Conservation (phyloP, 192 early-diverging fungal genomes). For the Rhizophagus clarus region DNA sequence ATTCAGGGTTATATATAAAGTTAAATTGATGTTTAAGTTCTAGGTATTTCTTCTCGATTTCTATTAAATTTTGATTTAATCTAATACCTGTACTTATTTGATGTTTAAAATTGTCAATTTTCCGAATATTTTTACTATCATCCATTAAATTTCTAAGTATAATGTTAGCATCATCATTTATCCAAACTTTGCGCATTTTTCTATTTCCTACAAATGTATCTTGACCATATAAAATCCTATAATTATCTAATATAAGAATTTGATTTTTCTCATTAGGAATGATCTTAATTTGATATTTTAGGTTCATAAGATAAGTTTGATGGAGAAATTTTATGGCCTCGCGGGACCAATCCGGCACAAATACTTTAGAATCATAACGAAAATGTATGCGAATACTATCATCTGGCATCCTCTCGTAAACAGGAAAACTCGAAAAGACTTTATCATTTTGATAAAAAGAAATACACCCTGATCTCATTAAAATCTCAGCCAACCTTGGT, state of each 20-base stretch:
- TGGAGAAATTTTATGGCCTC: background rate
- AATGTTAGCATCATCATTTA: background rate
- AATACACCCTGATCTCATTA: background rate
- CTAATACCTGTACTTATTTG: background rate
- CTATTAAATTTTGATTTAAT: background rate
- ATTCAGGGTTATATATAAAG: background rate
- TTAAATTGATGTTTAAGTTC: background rate
- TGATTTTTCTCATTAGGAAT: background rate
- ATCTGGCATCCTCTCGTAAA: background rate
- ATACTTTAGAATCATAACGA: slow-evolving; percentile 3
- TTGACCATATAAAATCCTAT: background rate
- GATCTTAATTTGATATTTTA: background rate
- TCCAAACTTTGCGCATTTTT: background rate
- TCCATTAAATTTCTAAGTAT: background rate
- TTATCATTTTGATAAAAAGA: background rate
- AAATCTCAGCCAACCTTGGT: background rate
- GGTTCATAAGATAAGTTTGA: background rate
- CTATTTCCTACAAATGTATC: background rate
- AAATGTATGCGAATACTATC: background rate
- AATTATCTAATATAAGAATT: background rate
- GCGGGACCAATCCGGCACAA: background rate
- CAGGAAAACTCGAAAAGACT: background rate
- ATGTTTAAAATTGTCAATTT: too few species aligned
- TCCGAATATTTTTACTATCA: background rate
- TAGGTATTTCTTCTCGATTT: background rate